These are phyloP conservation scores for Apiotrichum sp. DNA, from an alignment of 1,284 basidiomycete genomes.

Conservation along the genomic window DNA sequence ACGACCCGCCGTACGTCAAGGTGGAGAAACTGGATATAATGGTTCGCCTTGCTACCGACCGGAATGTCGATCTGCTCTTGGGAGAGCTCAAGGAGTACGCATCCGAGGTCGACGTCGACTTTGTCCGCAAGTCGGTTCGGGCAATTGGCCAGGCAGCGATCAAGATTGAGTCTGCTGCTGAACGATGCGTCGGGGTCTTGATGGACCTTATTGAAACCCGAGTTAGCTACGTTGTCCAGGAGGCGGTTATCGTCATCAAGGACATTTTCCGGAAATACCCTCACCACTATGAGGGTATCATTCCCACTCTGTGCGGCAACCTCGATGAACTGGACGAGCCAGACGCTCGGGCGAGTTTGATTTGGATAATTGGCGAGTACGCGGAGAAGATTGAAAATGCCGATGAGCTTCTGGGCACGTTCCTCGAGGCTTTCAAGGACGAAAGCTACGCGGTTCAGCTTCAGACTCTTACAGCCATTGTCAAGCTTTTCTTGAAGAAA, in stretches of 20 bases:
- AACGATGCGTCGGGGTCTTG: constrained; percentile 81
- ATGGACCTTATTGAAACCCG: constrained; percentile 86
- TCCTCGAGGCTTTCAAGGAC: constrained; percentile 85
- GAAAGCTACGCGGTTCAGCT: constrained; percentile 84
- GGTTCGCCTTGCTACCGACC: constrained; percentile 85
- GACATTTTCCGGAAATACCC: constrained; percentile 98
- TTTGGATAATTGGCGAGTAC: constrained; percentile 98
- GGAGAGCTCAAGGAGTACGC: constrained; percentile 98
- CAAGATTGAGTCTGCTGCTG: constrained; percentile 86
- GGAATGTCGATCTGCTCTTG: constrained; percentile 85
- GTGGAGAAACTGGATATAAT: constrained; percentile 98
- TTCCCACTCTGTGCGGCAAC: constrained; percentile 85
- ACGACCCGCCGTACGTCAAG: constrained; percentile 98
- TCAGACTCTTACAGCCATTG: constrained; percentile 86
- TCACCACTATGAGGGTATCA: constrained; percentile 91
- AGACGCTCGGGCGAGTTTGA: constrained; percentile 91
- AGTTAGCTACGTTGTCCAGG: constrained; percentile 95
- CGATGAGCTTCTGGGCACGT: constrained; percentile 88
- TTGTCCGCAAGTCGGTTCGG: constrained; percentile 93
- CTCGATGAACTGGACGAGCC: constrained; percentile 90
- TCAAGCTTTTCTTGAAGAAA: constrained; percentile 96
- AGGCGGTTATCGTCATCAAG: constrained; percentile 94
- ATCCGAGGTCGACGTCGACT: constrained; percentile 95
- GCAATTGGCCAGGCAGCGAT: constrained; percentile 95
- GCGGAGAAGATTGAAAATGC: constrained; percentile 93